Conservation (phyloP, 305 asterid genomes). For the Withania somnifera region DNA sequence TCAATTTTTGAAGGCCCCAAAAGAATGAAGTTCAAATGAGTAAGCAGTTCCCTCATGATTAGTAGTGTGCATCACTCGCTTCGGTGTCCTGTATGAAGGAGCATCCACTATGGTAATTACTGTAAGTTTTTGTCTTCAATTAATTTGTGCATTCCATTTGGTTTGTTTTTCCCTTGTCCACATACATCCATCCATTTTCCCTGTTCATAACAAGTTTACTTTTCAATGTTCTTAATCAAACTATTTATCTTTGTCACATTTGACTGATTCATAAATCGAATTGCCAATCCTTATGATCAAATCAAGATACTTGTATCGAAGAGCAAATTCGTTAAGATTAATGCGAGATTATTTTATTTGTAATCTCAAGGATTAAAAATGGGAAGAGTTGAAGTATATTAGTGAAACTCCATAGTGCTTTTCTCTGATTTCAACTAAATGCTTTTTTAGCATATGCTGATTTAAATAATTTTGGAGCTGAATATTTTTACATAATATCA, state of each 20-base stretch:
- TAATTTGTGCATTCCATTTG: not conserved
- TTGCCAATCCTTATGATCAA: too few relatives aligned
- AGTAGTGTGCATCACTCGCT: not conserved
- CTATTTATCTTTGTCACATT: too few relatives aligned
- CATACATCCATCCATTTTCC: not conserved
- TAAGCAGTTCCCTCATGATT: not conserved
- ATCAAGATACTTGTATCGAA: too few relatives aligned
- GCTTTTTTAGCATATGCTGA: not conserved
- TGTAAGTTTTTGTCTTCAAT: not conserved
- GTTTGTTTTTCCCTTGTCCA: not conserved
- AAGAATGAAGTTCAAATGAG: not conserved
- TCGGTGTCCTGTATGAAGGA: not conserved
- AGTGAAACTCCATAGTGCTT: not conserved
- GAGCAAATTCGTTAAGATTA: not conserved
- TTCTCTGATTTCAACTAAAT: not conserved
- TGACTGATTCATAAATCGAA: too few relatives aligned
- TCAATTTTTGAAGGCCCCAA: not conserved
- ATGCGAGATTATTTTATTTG: not conserved
- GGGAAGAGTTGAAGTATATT: not conserved
- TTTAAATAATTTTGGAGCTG: not conserved
- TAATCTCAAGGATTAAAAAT: not conserved
- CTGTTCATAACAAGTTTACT: not conserved
- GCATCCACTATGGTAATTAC: not conserved
- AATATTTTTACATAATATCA: not conserved
- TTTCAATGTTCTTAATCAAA: not conserved